Evolutionary conservation across 495 filamentous ascomycete species (phyloP).

Genomic region (Trichoderma reesei): DNA sequence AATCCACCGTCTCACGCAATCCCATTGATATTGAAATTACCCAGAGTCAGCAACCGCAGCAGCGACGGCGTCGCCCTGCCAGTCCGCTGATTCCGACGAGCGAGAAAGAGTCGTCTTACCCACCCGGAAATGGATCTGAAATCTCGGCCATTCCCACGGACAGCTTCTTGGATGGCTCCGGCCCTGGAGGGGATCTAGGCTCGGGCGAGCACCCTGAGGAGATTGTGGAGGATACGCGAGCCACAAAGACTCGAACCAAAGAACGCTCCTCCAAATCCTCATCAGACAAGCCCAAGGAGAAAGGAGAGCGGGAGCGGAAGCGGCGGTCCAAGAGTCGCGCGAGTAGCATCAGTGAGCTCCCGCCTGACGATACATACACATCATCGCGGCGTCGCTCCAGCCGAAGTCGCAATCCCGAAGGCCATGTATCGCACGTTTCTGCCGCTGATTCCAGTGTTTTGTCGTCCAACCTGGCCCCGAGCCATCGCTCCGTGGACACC

Average conservation of each 20-base stretch:
- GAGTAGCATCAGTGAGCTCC: conserved; percentile 55
- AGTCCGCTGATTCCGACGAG: conserved; percentile 48
- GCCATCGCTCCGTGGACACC: conserved; percentile 60
- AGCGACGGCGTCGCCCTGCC: conserved; percentile 38
- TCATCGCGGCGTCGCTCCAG: conserved; percentile 54
- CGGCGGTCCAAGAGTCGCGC: conserved; percentile 46
- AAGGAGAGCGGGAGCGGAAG: conserved; percentile 38
- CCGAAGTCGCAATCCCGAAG: conserved; percentile 37
- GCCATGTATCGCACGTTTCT: conserved; percentile 47
- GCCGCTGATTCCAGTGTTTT: conserved; percentile 63
- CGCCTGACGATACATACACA: conserved; percentile 41
- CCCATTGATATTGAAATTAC: conserved; percentile 83
- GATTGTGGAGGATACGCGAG: not conserved
- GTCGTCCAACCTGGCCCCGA: conserved; percentile 61
- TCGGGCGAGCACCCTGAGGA: not conserved
- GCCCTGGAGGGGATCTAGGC: conserved; percentile 21
- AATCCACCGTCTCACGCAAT: conserved; percentile 58
- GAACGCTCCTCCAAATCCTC: conserved; percentile 15
- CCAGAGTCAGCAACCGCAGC: conserved; percentile 19
- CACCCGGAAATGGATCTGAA: conserved; percentile 56
- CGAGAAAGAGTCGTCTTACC: conserved; percentile 36
- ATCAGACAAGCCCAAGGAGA: conserved; percentile 23
- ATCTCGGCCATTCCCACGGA: conserved; percentile 87
- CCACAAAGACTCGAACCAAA: conserved; percentile 3
- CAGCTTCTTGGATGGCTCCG: conserved; percentile 71